These are phyloP conservation scores for Bolboschoenoplectus hybrid DNA, from an alignment of 202 grass and related monocot species.

Conservation along the genomic window DNA sequence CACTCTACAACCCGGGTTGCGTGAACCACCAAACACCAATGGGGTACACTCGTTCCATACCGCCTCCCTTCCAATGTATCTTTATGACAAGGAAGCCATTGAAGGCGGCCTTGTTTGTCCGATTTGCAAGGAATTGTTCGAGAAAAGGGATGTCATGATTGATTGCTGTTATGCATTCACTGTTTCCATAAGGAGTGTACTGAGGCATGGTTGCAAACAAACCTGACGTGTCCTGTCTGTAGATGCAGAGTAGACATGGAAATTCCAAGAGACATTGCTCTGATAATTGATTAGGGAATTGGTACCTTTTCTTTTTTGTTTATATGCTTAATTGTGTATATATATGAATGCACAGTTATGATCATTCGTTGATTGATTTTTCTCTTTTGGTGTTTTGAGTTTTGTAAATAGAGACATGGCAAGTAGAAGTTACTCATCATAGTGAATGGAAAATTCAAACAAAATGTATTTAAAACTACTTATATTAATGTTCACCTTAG, in stretches of 20 bases:
- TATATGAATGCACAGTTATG: neutral
- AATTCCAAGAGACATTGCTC: constrained; percentile 28
- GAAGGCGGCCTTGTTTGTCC: constrained; percentile 16
- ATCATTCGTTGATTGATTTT: constrained; percentile 1
- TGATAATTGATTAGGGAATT: constrained; percentile 3
- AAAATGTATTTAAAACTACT: no score
- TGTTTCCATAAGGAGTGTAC: constrained; percentile 40
- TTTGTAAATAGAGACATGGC: neutral
- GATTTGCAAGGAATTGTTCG: constrained; percentile 27
- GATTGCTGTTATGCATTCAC: constrained; percentile 37
- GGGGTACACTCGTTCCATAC: neutral
- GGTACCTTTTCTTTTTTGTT: neutral
- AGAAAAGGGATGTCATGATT: neutral
- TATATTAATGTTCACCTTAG: no score
- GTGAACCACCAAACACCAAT: constrained; percentile 22
- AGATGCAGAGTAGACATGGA: constrained; percentile 38
- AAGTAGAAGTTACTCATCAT: neutral
- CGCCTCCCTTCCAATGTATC: constrained; percentile 7
- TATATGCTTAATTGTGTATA: constrained; percentile 13
- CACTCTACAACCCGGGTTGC: constrained; percentile 12
- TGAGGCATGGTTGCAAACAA: constrained; percentile 39
- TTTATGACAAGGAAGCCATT: neutral
- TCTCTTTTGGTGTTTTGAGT: neutral
- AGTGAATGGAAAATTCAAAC: no score
- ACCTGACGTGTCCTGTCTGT: constrained; percentile 46